These are phyloP conservation scores for Saccharomycopsis sp. DNA, from an alignment of 805 yeast species.

Conservation along the genomic window DNA sequence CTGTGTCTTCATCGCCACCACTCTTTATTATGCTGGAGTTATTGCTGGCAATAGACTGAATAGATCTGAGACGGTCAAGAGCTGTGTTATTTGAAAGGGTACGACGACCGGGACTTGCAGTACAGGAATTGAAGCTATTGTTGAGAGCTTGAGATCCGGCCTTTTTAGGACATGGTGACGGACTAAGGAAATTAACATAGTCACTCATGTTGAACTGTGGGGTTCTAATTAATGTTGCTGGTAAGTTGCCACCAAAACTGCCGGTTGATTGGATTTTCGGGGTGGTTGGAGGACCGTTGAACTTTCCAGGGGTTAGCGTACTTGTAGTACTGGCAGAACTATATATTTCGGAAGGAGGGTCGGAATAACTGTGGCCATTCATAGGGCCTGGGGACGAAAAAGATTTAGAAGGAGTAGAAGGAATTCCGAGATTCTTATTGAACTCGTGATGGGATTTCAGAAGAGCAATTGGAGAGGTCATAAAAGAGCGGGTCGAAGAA, in stretches of 20 bases:
- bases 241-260: conserved; percentile 22
- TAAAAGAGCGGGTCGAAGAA: conserved; percentile 1
- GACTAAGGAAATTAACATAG: conserved; percentile 72
- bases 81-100: neutral
- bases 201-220: conserved; percentile 79
- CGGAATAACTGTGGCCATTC: neutral
- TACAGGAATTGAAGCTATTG: neutral
- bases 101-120: neutral
- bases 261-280: conserved; percentile 23
- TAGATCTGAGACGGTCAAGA: conserved; percentile 4
- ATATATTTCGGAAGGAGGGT: conserved; percentile 5
- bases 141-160: neutral
- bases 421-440: neutral
- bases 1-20: conserved; percentile 25
- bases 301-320: neutral
- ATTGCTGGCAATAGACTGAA: conserved; percentile 4
- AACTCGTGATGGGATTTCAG: conserved; percentile 10
- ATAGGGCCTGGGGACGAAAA: conserved; percentile 14
- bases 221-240: conserved; percentile 31
- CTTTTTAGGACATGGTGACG: conserved; percentile 41
- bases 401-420: conserved; percentile 17
- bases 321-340: neutral
- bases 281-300: conserved; percentile 24
- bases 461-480: conserved; percentile 18
- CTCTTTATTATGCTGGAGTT: conserved; percentile 17